Evolutionary conservation across 805 yeast species (phyloP), one percentile per base, ranked within the genome.

Genomic region (Cyberlindnera xishuangbannaensis): DNA sequence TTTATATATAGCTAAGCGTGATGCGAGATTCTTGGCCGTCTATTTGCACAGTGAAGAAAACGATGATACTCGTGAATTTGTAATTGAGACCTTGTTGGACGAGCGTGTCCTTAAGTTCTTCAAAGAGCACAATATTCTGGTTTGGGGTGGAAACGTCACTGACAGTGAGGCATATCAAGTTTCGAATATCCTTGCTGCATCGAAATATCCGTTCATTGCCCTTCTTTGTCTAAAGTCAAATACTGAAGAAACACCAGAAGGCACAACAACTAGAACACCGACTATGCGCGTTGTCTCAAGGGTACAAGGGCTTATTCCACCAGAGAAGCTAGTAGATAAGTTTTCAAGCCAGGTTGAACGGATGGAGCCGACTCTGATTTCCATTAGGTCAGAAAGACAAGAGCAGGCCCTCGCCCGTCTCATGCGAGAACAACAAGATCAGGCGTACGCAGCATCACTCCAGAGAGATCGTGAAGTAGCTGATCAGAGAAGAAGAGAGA

Each of bases 141-240:
- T 84, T 2, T 90, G 97, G 97, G 95, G 88, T 26, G 95, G 96
- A 7, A 80, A 84, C 51, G 73, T 82, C 16, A 69, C 72, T n/a
- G 76, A 77, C 36, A 75, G 87, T 15, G 97, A 90, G 55, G 84
- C 90, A 2, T 78, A 74, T 50, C 95, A 85, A 47, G 78, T 86
- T 12, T 82, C 95, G 0, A 78, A 82, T 50, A 76, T 80, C 24
- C 69, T 88, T 39, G 71, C 73, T 37, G 79, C 80, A 25, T 70
- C 85, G 15, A 71, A 73, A 43, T 78, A 79, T 49, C 98, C 98
- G n/a, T 82, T 83, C 51, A 55, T 84, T 21, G 95, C 90, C 0
- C 60, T 88, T 10, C 55, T 92, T 9, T 79, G 86, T 30, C 64
- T 86, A 34, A 82, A 85, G 31, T 11, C 29, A 5, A 63, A 42